Evolutionary conservation across 208 protist genomes (phyloP).

Genomic region (Leishmania guyanensis): DNA sequence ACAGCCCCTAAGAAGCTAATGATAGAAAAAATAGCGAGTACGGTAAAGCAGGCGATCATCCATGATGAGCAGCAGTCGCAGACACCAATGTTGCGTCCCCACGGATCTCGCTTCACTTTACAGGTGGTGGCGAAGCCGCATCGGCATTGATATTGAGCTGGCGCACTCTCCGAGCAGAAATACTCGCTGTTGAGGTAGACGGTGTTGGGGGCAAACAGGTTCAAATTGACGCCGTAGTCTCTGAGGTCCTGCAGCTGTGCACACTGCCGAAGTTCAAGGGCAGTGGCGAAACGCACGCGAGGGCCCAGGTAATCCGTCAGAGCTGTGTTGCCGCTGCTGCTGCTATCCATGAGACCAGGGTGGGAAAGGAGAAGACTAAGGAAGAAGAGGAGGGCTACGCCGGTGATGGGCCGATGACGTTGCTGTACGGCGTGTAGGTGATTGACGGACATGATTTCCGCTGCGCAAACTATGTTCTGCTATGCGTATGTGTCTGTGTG

Average conservation of each 20-base stretch:
- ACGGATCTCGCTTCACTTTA: constrained; percentile 27
- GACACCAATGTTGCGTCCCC: constrained; percentile 60
- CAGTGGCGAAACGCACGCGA: constrained; percentile 2
- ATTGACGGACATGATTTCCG: not conserved
- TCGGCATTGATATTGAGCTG: constrained; percentile 30
- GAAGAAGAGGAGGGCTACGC: not conserved
- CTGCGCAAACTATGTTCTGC: not conserved
- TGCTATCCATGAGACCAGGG: too few species aligned
- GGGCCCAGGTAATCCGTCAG: not conserved
- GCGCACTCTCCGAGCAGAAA: constrained; percentile 31
- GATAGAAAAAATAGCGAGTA: constrained; percentile 30
- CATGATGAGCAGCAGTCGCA: constrained; percentile 67
- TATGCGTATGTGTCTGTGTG: not conserved
- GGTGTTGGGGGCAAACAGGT: constrained; percentile 7
- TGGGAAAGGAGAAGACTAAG: not conserved
- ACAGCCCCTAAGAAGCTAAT: constrained; percentile 17
- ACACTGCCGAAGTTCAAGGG: constrained; percentile 12
- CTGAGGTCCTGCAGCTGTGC: constrained; percentile 15
- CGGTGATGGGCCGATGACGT: not conserved
- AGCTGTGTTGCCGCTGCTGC: too few species aligned
- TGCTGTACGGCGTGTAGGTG: not conserved
- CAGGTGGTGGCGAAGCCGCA: constrained; percentile 31
- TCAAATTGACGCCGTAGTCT: constrained; percentile 24
- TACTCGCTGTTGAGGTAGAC: constrained; percentile 29
- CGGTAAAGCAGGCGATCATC: constrained; percentile 48